Percentiles rank a stretch among this genome's conserved stretches.
phyloP scores from a whole-genome alignment of 2,329 filamentous ascomycete species.

The Aspergillus uvarum region DNA sequence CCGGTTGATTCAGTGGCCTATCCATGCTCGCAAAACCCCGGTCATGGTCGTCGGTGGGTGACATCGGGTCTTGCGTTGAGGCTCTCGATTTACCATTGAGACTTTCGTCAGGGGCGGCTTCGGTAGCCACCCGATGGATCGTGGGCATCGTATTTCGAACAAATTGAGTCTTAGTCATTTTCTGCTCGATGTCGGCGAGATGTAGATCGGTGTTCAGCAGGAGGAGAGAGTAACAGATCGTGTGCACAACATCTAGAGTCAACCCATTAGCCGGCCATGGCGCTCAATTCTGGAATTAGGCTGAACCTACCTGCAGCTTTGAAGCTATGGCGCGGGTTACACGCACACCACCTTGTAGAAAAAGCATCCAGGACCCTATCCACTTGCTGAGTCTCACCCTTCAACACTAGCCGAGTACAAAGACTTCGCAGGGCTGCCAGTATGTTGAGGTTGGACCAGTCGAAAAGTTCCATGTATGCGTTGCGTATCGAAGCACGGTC shows the following conservation, averaged over 20 bases:
- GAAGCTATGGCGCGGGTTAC: conserved; percentile 91
- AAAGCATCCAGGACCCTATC: conserved; percentile 91
- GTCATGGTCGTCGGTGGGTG: conserved; percentile 19
- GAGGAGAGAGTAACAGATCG: conserved; percentile 93
- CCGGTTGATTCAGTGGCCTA: conserved; percentile 18
- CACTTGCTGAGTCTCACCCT: conserved; percentile 93
- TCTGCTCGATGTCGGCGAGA: conserved; percentile 88
- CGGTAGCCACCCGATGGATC: conserved; percentile 71
- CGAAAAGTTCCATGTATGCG: conserved; percentile 91
- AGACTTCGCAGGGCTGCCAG: conserved; percentile 74
- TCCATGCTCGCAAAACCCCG: conserved; percentile 20
- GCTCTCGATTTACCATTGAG: conserved; percentile 46
- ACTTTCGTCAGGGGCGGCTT: conserved; percentile 68
- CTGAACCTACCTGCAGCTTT: conserved; percentile 70
- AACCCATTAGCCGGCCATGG: conserved; percentile 22
- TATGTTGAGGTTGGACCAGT: conserved; percentile 80
- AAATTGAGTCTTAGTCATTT: conserved; percentile 94
- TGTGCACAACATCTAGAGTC: conserved; percentile 81
- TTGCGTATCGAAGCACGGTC: conserved; percentile 56
- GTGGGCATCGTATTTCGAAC: conserved; percentile 95
- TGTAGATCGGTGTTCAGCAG: conserved; percentile 95
- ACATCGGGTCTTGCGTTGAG: conserved; percentile 44
- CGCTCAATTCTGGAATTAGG: not conserved
- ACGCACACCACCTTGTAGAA: conserved; percentile 86
- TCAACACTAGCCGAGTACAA: conserved; percentile 77